These are phyloP conservation scores for Passiflora organensis DNA, from an alignment of 345 rosid species.

Conservation along the genomic window DNA sequence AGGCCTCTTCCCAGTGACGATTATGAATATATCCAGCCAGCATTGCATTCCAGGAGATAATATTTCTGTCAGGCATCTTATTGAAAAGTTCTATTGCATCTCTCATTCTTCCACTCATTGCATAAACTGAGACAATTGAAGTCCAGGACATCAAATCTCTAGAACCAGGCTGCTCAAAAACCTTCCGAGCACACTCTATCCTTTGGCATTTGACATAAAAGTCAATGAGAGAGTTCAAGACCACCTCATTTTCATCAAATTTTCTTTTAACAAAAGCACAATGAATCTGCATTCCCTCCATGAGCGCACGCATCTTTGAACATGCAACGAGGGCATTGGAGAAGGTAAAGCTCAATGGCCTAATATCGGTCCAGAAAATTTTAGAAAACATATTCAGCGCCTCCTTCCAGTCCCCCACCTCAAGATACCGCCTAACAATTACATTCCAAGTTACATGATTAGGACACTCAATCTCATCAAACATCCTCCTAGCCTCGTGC, in stretches of 20 bases:
- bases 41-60: slow-evolving; percentile 83
- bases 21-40: slow-evolving; percentile 59
- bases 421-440: slow-evolving; percentile 74
- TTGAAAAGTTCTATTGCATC: slow-evolving; percentile 70
- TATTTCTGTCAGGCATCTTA: slow-evolving; percentile 68
- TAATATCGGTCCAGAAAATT: slow-evolving; percentile 39
- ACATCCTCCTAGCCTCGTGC: slow-evolving; percentile 60
- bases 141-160: slow-evolving; percentile 70
- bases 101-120: slow-evolving; percentile 46
- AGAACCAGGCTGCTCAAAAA: slow-evolving; percentile 47
- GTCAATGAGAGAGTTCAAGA: slow-evolving; percentile 55
- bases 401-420: slow-evolving; percentile 51
- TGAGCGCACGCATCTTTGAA: slow-evolving; percentile 40
- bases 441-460: slow-evolving; percentile 86
- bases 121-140: slow-evolving; percentile 64
- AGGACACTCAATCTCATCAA: slow-evolving; percentile 58
- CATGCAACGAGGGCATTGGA: slow-evolving; percentile 74
- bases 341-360: slow-evolving; percentile 61
- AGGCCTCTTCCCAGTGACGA: slow-evolving; percentile 59
- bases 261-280: slow-evolving; percentile 42
- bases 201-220: slow-evolving; percentile 65
- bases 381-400: slow-evolving; percentile 56
- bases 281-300: slow-evolving; percentile 71
- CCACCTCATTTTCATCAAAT: slow-evolving; percentile 44
- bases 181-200: slow-evolving; percentile 51